phyloP scores from a whole-genome alignment of 305 asterid genomes.

The Fraxinus ornus region DNA sequence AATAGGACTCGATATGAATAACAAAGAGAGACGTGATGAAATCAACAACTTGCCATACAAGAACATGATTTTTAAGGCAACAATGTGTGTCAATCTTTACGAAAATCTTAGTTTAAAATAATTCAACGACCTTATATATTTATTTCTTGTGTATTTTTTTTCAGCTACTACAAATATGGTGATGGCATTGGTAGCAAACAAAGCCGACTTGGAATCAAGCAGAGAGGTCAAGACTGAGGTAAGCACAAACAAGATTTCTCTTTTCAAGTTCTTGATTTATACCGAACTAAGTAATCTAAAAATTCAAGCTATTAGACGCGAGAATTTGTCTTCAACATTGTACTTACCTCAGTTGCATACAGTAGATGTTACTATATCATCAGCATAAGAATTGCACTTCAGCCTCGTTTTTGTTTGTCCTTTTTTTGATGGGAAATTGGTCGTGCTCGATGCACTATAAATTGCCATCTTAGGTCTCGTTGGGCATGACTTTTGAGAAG shows the following conservation, averaged over 20 bases:
- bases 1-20: neutral
- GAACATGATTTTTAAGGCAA: neutral
- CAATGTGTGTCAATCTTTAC: neutral
- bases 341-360: neutral
- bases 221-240: constrained; percentile 36
- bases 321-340: neutral
- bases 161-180: constrained; percentile 30
- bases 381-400: neutral
- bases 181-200: constrained; percentile 41
- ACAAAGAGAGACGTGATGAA: neutral
- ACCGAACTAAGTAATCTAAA: neutral
- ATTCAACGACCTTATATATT: neutral
- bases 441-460: neutral
- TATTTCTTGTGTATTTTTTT: neutral
- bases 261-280: neutral
- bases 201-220: constrained; percentile 29
- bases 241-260: neutral
- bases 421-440: neutral
- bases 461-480: neutral
- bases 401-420: neutral
- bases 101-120: neutral
- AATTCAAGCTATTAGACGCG: neutral
- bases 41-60: neutral
- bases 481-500: neutral
- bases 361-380: neutral